phyloP scores from a whole-genome alignment of 2,329 filamentous ascomycete genomes.

The Apiospora hydei region DNA sequence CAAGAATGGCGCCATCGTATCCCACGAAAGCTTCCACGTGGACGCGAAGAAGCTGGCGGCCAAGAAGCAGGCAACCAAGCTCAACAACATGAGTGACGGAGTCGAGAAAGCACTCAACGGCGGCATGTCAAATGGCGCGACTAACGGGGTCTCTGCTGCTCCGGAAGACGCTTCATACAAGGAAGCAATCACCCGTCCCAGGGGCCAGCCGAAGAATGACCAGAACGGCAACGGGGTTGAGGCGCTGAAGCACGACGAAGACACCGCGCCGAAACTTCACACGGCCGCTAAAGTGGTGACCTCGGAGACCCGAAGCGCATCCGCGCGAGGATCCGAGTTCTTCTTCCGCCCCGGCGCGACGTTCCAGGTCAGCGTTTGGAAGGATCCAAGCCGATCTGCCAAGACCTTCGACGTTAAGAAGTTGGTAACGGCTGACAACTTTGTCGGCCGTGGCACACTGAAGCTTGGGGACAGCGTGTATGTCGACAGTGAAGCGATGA shows the following conservation, averaged over 20 bases:
- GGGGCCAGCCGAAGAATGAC: background rate
- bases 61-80: background rate
- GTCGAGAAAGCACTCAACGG: background rate
- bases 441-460: constrained; percentile 34
- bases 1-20: constrained; percentile 36
- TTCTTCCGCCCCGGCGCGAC: constrained; percentile 41
- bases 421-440: constrained; percentile 29
- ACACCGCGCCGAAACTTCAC: constrained; percentile 18
- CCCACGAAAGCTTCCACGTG: constrained; percentile 23
- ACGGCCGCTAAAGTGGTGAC: constrained; percentile 26
- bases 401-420: constrained; percentile 31
- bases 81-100: background rate
- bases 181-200: background rate
- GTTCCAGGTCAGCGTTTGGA: constrained; percentile 42
- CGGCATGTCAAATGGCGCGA: background rate
- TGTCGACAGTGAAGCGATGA: constrained; percentile 43
- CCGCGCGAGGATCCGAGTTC: constrained; percentile 35
- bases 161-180: background rate
- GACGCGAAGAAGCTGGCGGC: background rate
- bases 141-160: too few relatives aligned
- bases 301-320: constrained; percentile 34
- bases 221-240: background rate
- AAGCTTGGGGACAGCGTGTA: constrained; percentile 39
- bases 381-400: constrained; percentile 34
- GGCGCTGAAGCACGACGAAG: background rate